Evolutionary conservation across 2,329 filamentous ascomycete species (phyloP).

Genomic region (Ophiostoma pallidulum): DNA sequence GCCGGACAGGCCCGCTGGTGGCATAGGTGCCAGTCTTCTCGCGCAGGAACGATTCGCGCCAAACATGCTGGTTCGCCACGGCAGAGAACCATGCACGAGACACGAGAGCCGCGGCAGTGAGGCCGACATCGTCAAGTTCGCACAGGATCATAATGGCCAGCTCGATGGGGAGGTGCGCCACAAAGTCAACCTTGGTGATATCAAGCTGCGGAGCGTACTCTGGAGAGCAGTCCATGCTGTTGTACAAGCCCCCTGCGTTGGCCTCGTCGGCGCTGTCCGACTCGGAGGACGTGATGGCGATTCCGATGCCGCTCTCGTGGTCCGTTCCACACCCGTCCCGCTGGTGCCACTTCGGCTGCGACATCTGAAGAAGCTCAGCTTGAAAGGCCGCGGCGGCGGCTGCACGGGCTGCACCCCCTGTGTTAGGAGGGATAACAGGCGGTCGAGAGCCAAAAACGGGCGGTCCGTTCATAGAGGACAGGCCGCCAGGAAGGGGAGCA

Average conservation of each 20-base stretch:
- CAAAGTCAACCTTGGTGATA: slow-evolving; percentile 50
- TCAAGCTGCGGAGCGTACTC: slow-evolving; percentile 23
- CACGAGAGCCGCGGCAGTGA: slow-evolving; percentile 41
- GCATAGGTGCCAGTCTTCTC: slow-evolving; percentile 54
- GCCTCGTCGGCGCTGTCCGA: slow-evolving; percentile 25
- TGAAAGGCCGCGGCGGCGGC: slow-evolving; percentile 50
- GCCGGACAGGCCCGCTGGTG: slow-evolving; percentile 41
- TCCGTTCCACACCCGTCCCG: slow-evolving; percentile 44
- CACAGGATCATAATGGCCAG: slow-evolving; percentile 50
- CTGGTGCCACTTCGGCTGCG: slow-evolving; percentile 34
- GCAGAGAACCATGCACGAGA: slow-evolving; percentile 41
- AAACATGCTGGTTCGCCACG: slow-evolving; percentile 47
- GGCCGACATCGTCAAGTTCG: slow-evolving; percentile 42
- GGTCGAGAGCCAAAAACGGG: slow-evolving; percentile 45
- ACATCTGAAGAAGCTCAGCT: slow-evolving; percentile 21
- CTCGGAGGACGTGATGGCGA: slow-evolving; percentile 40
- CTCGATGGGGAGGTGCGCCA: slow-evolving; percentile 45
- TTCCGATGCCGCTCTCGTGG: slow-evolving; percentile 55
- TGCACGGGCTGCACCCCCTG: slow-evolving; percentile 52
- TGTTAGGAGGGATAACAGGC: slow-evolving; percentile 50
- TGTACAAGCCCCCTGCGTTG: slow-evolving; percentile 14
- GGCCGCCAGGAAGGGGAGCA: slow-evolving; percentile 12
- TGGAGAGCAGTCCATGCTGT: neutral
- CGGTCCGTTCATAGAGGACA: slow-evolving; percentile 20
- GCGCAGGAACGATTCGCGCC: slow-evolving; percentile 53